These are phyloP conservation scores for Camelina hispida DNA, from an alignment of 345 rosid genomes.

Conservation along the genomic window DNA sequence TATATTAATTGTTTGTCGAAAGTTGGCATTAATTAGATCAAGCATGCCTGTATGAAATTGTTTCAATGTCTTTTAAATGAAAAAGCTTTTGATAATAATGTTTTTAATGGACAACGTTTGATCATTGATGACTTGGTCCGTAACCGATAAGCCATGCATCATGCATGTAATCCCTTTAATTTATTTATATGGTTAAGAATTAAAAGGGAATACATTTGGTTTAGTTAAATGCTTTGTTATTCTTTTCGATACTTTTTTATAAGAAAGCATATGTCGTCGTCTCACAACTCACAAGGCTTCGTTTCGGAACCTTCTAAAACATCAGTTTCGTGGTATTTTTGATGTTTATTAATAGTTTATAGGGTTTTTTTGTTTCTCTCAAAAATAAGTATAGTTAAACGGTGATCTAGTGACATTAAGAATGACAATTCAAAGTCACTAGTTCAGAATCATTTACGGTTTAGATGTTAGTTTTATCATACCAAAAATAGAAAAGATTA, in stretches of 20 bases:
- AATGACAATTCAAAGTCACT: too few relatives aligned
- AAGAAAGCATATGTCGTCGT: neutral
- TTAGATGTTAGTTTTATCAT: too few relatives aligned
- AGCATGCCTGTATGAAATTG: constrained; percentile 41
- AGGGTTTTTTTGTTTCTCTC: too few relatives aligned
- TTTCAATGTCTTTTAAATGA: constrained; percentile 25
- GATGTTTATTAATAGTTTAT: too few relatives aligned
- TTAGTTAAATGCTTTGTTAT: neutral
- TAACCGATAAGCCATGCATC: constrained; percentile 46
- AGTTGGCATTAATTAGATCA: constrained; percentile 42
- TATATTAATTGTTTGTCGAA: constrained; percentile 19
- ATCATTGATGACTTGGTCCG: constrained; percentile 34
- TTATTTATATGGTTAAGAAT: constrained; percentile 8
- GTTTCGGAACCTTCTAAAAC: too few relatives aligned
- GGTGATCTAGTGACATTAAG: too few relatives aligned
- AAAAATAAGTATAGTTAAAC: too few relatives aligned
- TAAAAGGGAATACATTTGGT: neutral
- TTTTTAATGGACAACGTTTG: constrained; percentile 25
- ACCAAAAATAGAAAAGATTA: too few relatives aligned
- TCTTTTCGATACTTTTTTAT: neutral
- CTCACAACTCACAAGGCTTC: too few relatives aligned
- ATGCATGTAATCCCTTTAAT: constrained; percentile 31
- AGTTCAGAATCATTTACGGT: too few relatives aligned
- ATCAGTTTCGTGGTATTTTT: too few relatives aligned
- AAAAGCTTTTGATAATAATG: constrained; percentile 38